Conservation (phyloP, 2,329 filamentous ascomycete species). For the Mycosphaerella sp. region DNA sequence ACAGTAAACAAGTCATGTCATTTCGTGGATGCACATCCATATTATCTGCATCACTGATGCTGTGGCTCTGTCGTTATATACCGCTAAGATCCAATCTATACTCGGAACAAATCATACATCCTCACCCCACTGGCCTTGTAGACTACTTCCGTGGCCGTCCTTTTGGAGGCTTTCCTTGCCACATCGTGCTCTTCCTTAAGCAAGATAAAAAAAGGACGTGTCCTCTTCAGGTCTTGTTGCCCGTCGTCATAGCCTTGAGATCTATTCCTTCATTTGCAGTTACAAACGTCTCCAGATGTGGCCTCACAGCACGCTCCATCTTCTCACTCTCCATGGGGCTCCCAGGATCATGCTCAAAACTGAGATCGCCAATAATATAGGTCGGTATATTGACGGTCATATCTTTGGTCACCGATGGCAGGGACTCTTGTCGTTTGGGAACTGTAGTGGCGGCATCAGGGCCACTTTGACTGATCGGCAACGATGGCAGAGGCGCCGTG, state of each 20-base stretch:
- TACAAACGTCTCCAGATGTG: conserved; percentile 49
- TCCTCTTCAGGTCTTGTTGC: conserved; percentile 4
- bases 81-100: too few relatives aligned
- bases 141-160: too few relatives aligned
- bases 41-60: too few relatives aligned
- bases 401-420: background rate
- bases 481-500: conserved; percentile 2
- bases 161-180: too few relatives aligned
- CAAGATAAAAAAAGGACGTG: too few relatives aligned
- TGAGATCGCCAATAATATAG: conserved; percentile 7
- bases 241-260: conserved; percentile 4
- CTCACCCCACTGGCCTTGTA: too few relatives aligned
- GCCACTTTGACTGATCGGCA: conserved; percentile 7
- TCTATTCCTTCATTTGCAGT: conserved; percentile 41
- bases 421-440: background rate
- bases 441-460: background rate
- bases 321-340: conserved; percentile 1
- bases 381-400: background rate
- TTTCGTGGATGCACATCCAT: too few relatives aligned
- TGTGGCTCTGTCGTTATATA: too few relatives aligned
- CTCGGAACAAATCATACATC: too few relatives aligned
- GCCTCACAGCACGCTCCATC: conserved; percentile 17
- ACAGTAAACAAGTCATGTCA: too few relatives aligned
- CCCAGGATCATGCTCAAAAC: conserved; percentile 10
- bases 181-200: too few relatives aligned